Percentiles rank a stretch among this genome's conserved stretches.
Evolutionary conservation across 495 filamentous ascomycete genomes (phyloP).

Genomic region (Lophium mytilinum): DNA sequence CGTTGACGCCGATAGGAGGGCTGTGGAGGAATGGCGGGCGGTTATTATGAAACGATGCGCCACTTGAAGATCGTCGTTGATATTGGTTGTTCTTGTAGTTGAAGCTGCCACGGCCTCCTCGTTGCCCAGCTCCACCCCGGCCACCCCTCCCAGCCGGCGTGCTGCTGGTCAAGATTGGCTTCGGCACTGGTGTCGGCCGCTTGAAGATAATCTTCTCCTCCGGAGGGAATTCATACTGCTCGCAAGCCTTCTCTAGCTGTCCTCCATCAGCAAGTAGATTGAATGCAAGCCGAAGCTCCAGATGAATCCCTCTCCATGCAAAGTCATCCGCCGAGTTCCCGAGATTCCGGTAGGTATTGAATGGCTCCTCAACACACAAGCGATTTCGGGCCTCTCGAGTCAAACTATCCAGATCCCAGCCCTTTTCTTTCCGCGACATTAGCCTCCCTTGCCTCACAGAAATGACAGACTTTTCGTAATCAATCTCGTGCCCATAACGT

Average conservation of each 20-base stretch:
- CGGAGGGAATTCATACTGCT: constrained; percentile 74
- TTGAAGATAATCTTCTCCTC: constrained; percentile 74
- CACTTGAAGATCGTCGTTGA: constrained; percentile 32
- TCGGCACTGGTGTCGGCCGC: constrained; percentile 56
- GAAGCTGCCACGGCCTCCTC: constrained; percentile 48
- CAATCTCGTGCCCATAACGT: constrained; percentile 85
- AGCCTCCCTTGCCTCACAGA: constrained; percentile 80
- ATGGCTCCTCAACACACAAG: constrained; percentile 93
- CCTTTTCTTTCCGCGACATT: constrained; percentile 78
- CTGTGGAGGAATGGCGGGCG: constrained; percentile 25
- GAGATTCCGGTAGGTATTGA: constrained; percentile 86
- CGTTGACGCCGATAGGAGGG: constrained; percentile 18
- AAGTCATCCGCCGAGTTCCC: constrained; percentile 95
- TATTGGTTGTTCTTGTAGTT: constrained; percentile 36
- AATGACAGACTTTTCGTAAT: constrained; percentile 76
- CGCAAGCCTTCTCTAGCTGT: constrained; percentile 71
- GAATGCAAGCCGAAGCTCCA: constrained; percentile 84
- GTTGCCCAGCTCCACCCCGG: constrained; percentile 42
- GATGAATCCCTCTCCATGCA: constrained; percentile 81
- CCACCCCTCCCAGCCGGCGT: constrained; percentile 43
- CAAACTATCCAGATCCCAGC: constrained; percentile 63
- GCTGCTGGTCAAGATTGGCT: constrained; percentile 50
- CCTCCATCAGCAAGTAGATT: constrained; percentile 60
- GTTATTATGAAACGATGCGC: constrained; percentile 29
- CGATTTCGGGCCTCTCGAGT: constrained; percentile 52